Percentiles rank a stretch among this genome's conserved stretches.
Conservation (phyloP, 1,139 yeast genomes). For the Debaryomyces sp. region DNA sequence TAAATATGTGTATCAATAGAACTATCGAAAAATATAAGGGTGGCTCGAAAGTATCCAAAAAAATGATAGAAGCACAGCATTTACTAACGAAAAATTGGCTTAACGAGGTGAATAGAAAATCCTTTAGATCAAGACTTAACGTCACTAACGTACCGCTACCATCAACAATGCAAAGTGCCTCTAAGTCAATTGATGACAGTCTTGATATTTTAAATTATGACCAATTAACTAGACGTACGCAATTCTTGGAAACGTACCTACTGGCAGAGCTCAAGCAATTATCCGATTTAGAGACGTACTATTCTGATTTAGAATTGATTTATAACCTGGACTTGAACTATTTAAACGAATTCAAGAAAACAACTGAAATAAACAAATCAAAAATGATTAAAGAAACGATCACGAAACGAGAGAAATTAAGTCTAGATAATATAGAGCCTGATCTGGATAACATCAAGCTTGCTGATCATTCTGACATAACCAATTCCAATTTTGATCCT, state of each 20-base stretch:
- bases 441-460: slow-evolving; percentile 10
- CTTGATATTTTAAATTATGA: slow-evolving; percentile 37
- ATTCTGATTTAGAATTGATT: slow-evolving; percentile 23
- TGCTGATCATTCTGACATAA: neutral
- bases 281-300: slow-evolving; percentile 33
- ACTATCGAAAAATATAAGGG: slow-evolving; percentile 31
- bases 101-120: slow-evolving; percentile 22
- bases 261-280: slow-evolving; percentile 47
- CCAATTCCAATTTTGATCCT: slow-evolving; percentile 25
- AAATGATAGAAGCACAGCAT: slow-evolving; percentile 30
- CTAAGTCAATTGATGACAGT: slow-evolving; percentile 18
- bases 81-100: slow-evolving; percentile 36
- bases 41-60: slow-evolving; percentile 16
- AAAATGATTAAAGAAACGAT: slow-evolving; percentile 15
- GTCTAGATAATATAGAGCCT: slow-evolving; percentile 10
- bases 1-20: slow-evolving; percentile 32
- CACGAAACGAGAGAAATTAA: slow-evolving; percentile 11
- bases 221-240: slow-evolving; percentile 30
- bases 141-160: slow-evolving; percentile 40
- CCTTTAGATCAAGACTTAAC: slow-evolving; percentile 35
- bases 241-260: slow-evolving; percentile 39
- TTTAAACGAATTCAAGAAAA: slow-evolving; percentile 29
- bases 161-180: slow-evolving; percentile 18
- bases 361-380: slow-evolving; percentile 12
- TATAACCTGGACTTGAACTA: slow-evolving; percentile 38